Evolutionary conservation across 2,329 filamentous ascomycete genomes (phyloP).

Genomic region (Lasiodiplodia theobromae): DNA sequence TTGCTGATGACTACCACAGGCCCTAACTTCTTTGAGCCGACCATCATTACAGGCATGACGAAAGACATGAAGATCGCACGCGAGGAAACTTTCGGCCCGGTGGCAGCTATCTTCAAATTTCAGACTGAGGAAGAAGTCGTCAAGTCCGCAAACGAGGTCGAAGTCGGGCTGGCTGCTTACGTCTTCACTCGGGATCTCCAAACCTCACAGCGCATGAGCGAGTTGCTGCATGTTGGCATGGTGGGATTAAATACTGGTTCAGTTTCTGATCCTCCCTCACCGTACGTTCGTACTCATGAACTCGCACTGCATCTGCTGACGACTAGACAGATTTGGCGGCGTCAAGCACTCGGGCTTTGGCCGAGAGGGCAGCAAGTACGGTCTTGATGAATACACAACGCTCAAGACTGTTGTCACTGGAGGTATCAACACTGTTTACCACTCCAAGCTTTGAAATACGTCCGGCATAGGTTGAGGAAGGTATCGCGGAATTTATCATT

Average conservation of each 20-base stretch:
- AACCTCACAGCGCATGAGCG: constrained; percentile 38
- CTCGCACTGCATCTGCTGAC: neutral
- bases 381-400: constrained; percentile 2
- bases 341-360: neutral
- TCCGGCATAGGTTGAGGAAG: too few species aligned
- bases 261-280: neutral
- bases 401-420: constrained; percentile 7
- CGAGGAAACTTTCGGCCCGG: constrained; percentile 49
- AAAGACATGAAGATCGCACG: constrained; percentile 43
- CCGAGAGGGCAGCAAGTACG: constrained; percentile 12
- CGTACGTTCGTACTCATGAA: neutral
- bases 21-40: constrained; percentile 24
- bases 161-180: constrained; percentile 47
- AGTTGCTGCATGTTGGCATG: constrained; percentile 43
- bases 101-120: constrained; percentile 44
- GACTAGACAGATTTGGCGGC: neutral
- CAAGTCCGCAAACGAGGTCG: constrained; percentile 45
- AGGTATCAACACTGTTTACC: neutral
- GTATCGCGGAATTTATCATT: too few species aligned
- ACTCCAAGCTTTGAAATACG: neutral
- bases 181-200: constrained; percentile 50
- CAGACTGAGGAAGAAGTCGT: constrained; percentile 51
- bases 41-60: constrained; percentile 46
- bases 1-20: neutral
- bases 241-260: constrained; percentile 40